These are phyloP conservation scores for Xylaria sp. DNA, from an alignment of 2,329 filamentous ascomycete genomes.

Conservation along the genomic window DNA sequence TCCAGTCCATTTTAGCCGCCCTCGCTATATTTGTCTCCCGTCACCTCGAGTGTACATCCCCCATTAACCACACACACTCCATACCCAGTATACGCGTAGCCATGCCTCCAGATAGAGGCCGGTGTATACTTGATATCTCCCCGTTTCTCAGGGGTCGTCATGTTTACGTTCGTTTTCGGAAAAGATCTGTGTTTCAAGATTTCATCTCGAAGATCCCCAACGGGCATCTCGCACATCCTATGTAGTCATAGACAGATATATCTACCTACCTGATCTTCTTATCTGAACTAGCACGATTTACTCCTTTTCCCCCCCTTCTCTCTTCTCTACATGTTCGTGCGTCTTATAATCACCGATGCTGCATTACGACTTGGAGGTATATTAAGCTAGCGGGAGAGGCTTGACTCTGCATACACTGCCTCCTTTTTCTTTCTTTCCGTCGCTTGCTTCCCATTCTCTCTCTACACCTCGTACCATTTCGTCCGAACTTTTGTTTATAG, in stretches of 20 bases:
- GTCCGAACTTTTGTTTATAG: constrained; percentile 11
- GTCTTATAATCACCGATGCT: constrained; percentile 3
- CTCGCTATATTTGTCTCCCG: constrained; percentile 37
- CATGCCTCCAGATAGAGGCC: not conserved
- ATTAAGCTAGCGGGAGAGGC: constrained; percentile 5
- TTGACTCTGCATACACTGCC: constrained; percentile 36
- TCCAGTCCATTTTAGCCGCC: constrained; percentile 35
- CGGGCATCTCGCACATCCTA: constrained; percentile 5
- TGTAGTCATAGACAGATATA: constrained; percentile 33
- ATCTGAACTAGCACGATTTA: constrained; percentile 9
- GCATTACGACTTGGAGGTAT: constrained; percentile 13
- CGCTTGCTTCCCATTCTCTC: not conserved
- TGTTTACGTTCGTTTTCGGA: constrained; percentile 40
- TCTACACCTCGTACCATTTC: not conserved
- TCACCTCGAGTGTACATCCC: constrained; percentile 10
- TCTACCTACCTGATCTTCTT: constrained; percentile 29
- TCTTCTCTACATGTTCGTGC: constrained; percentile 9
- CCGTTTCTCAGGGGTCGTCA: constrained; percentile 30
- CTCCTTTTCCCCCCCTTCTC: not conserved
- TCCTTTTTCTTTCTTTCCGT: constrained; percentile 15
- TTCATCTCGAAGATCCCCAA: constrained; percentile 30
- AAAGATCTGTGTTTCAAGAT: constrained; percentile 38
- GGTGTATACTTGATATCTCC: constrained; percentile 1
- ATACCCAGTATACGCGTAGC: not conserved
- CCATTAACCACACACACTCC: not conserved